Evolutionary conservation across 257 asterid genomes (phyloP).

Genomic region (Schizonepeta tenuifolia): DNA sequence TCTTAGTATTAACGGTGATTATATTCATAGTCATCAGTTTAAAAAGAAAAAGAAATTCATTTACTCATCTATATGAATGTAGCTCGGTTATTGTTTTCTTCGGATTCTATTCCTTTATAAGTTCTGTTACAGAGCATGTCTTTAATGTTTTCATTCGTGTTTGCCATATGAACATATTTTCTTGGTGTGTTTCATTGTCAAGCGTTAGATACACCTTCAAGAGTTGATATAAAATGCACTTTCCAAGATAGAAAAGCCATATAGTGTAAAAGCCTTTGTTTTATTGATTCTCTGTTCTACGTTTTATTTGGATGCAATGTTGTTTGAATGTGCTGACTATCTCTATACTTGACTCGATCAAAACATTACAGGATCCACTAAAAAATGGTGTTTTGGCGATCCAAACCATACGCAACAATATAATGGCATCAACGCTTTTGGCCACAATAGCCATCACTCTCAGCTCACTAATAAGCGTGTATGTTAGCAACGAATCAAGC

Average conservation of each 20-base stretch:
- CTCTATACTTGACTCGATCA: neutral
- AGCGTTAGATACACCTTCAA: neutral
- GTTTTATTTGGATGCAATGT: neutral
- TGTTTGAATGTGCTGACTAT: neutral
- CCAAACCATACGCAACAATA: constrained; percentile 88
- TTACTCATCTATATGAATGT: neutral
- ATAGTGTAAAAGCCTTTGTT: neutral
- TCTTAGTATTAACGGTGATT: neutral
- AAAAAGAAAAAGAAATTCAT: too few relatives aligned
- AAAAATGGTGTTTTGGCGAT: constrained; percentile 82
- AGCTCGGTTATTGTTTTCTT: neutral
- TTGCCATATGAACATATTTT: neutral
- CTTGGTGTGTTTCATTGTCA: neutral
- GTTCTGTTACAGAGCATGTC: neutral
- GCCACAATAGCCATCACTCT: constrained; percentile 87
- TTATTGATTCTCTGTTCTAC: neutral
- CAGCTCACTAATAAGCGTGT: constrained; percentile 86
- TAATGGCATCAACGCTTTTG: constrained; percentile 92
- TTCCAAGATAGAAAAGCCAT: neutral
- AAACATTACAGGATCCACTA: constrained; percentile 64
- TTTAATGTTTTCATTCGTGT: neutral
- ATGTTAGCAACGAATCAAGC: constrained; percentile 61
- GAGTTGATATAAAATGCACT: neutral
- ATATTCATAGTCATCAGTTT: too few relatives aligned
- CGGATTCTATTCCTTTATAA: neutral